A percentile compares a stretch with the other conserved stretches of the same genome.
These are phyloP conservation scores for Ophiostoma australiae DNA, from an alignment of 2,329 filamentous ascomycete species.

Conservation along the genomic window DNA sequence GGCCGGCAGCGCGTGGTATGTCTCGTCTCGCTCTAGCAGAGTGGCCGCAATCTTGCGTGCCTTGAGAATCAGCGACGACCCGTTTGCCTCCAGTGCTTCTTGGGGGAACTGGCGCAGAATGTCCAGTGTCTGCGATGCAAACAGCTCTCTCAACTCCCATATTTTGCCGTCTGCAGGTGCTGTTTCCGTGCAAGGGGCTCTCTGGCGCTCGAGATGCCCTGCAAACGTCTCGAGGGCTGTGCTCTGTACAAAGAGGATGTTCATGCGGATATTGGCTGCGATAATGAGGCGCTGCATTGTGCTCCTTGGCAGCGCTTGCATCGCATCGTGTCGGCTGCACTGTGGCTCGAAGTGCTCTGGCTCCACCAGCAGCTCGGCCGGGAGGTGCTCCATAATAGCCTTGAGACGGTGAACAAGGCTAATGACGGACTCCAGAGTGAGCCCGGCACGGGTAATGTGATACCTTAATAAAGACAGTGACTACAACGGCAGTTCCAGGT, in stretches of 20 bases:
- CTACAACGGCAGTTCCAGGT: background rate
- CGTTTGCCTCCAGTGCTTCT: background rate
- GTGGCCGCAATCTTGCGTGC: background rate
- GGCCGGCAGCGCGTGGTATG: background rate
- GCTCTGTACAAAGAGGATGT: background rate
- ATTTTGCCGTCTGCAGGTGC: background rate
- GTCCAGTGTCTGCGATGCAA: background rate
- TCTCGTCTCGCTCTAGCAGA: background rate
- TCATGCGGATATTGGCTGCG: background rate
- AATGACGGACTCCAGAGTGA: background rate
- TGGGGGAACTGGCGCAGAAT: background rate
- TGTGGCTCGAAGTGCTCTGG: background rate
- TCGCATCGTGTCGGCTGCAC: background rate
- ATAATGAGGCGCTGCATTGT: background rate
- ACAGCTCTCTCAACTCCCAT: background rate
- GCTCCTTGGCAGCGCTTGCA: background rate
- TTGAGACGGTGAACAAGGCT: background rate
- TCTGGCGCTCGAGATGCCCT: background rate
- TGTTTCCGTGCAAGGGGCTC: background rate
- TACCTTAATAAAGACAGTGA: background rate
- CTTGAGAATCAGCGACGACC: slow-evolving; percentile 8
- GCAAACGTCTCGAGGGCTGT: background rate
- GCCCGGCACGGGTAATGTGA: background rate
- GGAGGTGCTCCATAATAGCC: background rate
- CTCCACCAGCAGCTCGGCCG: background rate